Evolutionary conservation across 1,139 yeast genomes (phyloP), one percentile per base, ranked within the genome.

Genomic region (Yamadazyma pseudoaaseri): DNA sequence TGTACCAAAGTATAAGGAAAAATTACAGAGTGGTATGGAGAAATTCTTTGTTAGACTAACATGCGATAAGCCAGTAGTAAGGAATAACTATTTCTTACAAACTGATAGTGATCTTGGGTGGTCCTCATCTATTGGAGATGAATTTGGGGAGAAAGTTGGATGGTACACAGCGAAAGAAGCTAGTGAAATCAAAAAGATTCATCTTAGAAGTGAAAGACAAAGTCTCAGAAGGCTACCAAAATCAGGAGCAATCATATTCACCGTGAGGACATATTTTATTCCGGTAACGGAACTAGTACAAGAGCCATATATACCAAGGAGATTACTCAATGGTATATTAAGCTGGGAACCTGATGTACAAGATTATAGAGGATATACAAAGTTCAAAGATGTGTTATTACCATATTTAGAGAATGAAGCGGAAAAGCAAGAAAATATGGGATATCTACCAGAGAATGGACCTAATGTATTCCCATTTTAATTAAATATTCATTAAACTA

Each of bases 121-220:
- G 86, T 79, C 85, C 1, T 39, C 50, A 8, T 74, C 83, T 0
- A 79, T 80, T 48, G 86, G 86, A 10, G 62, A 71, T 36, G 86
- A 80, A 49, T 59, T 58, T 30, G 56, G 56, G 11, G 68, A 64
- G 8, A 59, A 56, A n/a, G 77, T 77, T 16, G 79, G 80, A 25
- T 71, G 83, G 82, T 64, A 73, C 52, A 74, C 85, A 0, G 83
- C 85, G 1, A 47, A 56, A n/a, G 55, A 59, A 9, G 82, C 83
- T 2, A 53, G 50, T 1, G 67, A 63, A 27, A 53, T 76, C 6
- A 58, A 56, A 12, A 65, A 69, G 40, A 55, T 79, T 25, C 74
- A 67, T 54, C 78, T 72, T 53, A 64, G 89, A 47, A 76, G 83
- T 29, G 89, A 81, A 52, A 65, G 87, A 45, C 92, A 83, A 52